Evolutionary conservation across 2,329 filamentous ascomycete species (phyloP).

Genomic region (Colletotrichum sojae): DNA sequence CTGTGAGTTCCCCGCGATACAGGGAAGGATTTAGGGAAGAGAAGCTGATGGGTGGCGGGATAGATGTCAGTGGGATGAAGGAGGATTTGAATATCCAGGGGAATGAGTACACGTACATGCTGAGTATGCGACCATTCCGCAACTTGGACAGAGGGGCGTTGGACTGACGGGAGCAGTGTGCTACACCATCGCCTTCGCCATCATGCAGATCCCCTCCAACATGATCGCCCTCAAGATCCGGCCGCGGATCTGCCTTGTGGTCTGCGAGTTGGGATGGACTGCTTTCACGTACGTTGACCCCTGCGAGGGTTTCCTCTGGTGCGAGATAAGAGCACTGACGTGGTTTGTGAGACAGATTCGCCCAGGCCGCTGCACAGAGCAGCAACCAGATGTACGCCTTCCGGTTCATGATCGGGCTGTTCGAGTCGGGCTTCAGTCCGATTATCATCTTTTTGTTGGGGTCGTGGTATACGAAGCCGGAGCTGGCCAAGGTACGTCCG

Average conservation of each 20-base stretch:
- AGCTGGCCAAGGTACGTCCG: conserved; percentile 44
- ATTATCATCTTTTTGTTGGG: conserved; percentile 49
- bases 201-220: conserved; percentile 77
- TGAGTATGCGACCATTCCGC: background rate
- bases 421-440: conserved; percentile 49
- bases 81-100: conserved; percentile 20
- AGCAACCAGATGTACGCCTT: conserved; percentile 48
- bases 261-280: conserved; percentile 46
- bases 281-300: conserved; percentile 23
- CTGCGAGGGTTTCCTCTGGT: no score
- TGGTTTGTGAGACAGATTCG: background rate
- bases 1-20: background rate
- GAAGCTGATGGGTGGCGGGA: background rate
- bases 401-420: conserved; percentile 51
- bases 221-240: conserved; percentile 73
- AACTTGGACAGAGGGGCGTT: background rate
- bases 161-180: conserved; percentile 6
- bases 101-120: conserved; percentile 29
- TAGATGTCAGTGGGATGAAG: conserved; percentile 26
- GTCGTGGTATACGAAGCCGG: conserved; percentile 48
- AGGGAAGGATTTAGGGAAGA: no score
- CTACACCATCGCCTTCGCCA: conserved; percentile 70
- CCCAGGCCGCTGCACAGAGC: conserved; percentile 16
- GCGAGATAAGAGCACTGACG: no score
- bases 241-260: conserved; percentile 75